Conservation (phyloP, 2,329 filamentous ascomycete species). For the Biscogniauxia mediterranea region DNA sequence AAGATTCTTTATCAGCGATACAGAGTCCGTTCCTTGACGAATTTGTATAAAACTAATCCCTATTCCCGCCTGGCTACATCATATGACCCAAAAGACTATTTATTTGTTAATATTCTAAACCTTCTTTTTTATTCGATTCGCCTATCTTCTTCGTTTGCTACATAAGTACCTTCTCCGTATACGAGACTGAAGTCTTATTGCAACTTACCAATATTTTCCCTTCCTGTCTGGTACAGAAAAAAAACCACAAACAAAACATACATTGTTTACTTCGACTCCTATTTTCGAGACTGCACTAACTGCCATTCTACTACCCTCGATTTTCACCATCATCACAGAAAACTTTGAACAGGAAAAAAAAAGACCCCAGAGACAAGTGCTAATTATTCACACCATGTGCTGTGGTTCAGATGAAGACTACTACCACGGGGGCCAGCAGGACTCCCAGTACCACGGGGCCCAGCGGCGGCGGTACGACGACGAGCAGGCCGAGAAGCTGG, state of each 20-base stretch:
- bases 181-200: not conserved
- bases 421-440: conserved; percentile 4
- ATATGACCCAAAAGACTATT: not conserved
- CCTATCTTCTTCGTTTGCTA: not conserved
- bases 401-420: conserved; percentile 14
- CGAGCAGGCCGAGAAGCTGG: conserved; percentile 10
- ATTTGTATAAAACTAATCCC: not conserved
- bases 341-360: not conserved
- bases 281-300: not conserved
- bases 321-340: not conserved
- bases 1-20: not conserved
- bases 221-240: conserved; percentile 5
- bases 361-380: not conserved
- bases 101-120: not conserved
- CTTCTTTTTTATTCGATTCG: not conserved
- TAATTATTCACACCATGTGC: conserved; percentile 13
- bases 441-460: not conserved
- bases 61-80: not conserved
- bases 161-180: not conserved
- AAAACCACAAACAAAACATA: not conserved
- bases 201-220: not conserved
- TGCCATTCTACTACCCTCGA: not conserved
- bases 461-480: not conserved
- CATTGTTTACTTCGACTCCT: not conserved
- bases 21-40: not conserved